Base-by-base conservation (phyloP, 306 rosid species). In the Prinsepia uniflora region DNA sequence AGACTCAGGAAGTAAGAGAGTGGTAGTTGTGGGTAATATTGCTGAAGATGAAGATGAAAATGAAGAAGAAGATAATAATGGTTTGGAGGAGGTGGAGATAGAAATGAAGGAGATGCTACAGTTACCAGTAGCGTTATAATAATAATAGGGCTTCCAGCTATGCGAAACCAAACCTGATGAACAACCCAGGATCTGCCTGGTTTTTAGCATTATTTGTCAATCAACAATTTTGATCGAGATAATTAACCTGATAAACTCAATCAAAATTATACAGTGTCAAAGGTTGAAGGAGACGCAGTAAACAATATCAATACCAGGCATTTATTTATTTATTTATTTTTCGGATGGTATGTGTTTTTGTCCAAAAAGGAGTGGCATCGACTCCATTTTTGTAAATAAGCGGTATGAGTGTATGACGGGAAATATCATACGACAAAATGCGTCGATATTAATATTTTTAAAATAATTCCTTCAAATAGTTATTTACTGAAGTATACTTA, bases 141-240 rank as follows among this genome's bases (percentile, higher is more conserved):
- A 30, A 30, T 30, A 72, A 48, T 83, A 68, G 57, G 91, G 85
- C 67, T 77, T 81, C 80, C 75, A 82, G 41, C 74, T 76, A 47
- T 75, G 79, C 74, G 82, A 66, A 42, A 83, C 81, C 20, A 86
- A 82, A 24, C 81, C 86, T 56, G 84, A 80, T 30, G 90, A 86
- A 78, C 61, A 82, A 50, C 86, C 63, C 79, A 80, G 72, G 55
- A 86, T 65, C 70, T 87, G 96, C 80, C 84, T 71, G 34, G 81
- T 81, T 76, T 83, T 89, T 36, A 86, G 90, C 96, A 88, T 84
- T 73, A 62, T 79, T 78, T 72, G 65, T 15, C 43, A 63, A 42
- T 34, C 67, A 34, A 70, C 30, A 45, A 55, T 30, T 44, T 61
- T 40, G 8, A 55, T 40, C n/a, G 10, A 53, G 45, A 47, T 67